Evolutionary conservation across 2,329 filamentous ascomycete species (phyloP).

Genomic region (Exophiala bonariae): DNA sequence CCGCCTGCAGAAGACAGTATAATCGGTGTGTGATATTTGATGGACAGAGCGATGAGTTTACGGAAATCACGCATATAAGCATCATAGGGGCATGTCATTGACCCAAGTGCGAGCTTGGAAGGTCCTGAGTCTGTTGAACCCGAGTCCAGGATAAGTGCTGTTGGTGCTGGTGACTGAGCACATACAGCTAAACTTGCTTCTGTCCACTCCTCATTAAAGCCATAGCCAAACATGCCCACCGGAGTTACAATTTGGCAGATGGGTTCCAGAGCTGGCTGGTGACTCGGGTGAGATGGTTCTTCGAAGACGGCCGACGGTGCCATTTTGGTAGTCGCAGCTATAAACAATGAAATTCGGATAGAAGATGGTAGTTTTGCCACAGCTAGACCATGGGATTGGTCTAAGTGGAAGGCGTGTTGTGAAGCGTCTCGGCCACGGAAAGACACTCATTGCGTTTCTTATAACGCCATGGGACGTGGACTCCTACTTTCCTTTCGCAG

Average conservation of each 20-base stretch:
- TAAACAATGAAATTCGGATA: too few species aligned
- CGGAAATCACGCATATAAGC: conserved; percentile 9
- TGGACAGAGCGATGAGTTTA: conserved; percentile 32
- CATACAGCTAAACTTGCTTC: background rate
- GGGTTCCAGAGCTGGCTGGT: background rate
- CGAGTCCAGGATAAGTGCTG: conserved; percentile 32
- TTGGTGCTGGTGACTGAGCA: background rate
- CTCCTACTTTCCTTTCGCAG: too few species aligned
- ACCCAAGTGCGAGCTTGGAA: conserved; percentile 29
- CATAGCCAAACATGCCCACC: conserved; percentile 14
- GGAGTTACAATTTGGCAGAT: conserved; percentile 4
- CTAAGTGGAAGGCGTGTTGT: too few species aligned
- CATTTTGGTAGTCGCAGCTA: too few species aligned
- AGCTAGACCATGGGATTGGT: too few species aligned
- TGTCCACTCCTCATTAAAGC: conserved; percentile 2
- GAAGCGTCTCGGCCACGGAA: too few species aligned
- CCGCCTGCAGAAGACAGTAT: conserved; percentile 44
- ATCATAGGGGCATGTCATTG: conserved; percentile 23
- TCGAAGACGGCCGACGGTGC: too few species aligned
- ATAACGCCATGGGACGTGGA: too few species aligned
- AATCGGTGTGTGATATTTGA: conserved; percentile 39
- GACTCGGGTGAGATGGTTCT: too few species aligned
- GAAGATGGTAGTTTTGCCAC: too few species aligned
- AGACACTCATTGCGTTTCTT: too few species aligned
- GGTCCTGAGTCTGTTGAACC: conserved; percentile 35